Evolutionary conservation across 352 stramenopile species (phyloP), one percentile per base, ranked within the genome.

Genomic region (Pythium brachiatum): DNA sequence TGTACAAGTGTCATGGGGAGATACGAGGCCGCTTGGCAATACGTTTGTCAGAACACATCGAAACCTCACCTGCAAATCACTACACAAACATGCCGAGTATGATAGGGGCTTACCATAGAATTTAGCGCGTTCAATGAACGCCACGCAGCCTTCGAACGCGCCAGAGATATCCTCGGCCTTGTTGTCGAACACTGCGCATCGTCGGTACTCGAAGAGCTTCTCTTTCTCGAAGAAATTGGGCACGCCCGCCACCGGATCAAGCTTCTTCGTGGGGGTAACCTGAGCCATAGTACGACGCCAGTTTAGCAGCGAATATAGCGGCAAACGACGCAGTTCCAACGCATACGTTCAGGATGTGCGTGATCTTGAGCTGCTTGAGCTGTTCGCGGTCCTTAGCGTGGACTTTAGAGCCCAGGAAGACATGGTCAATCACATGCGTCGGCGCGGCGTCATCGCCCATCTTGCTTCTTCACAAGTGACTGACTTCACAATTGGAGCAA

Each of bases 151-250:
- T 68, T 95, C 84, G 18, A 97, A 58, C 57, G 94, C 73, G 8
- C 75, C 66, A 18, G 82, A 81, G 50, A 97, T 88, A 57, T 97
- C 86, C 65, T 97, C 89, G 0, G 87, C 88, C 55, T 91, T 86
- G 75, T 96, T 97, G 66, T 97, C 90, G 47, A 92, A 96, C 36
- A 97, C 76, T 13, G 88, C 64, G 32, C 90, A 95, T 31, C 88
- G 82, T 20, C 86, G 77, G 64, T 97, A 95, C 71, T 72, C 90
- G 55, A 95, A 81, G 2, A 44, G 21, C 46, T 81, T 83, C 44
- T 95, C 83, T 51, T 93, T 96, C 61, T 97, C 90, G 62, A 96
- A 97, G 62, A 95, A 97, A 64, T 96, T 96, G 51, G 89, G 88
- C 52, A 95, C 88, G 50, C 90, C 90, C 20, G 88, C 83, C 23